Conservation (phyloP, 2,329 filamentous ascomycete species). For the Ascomycota sp. region DNA sequence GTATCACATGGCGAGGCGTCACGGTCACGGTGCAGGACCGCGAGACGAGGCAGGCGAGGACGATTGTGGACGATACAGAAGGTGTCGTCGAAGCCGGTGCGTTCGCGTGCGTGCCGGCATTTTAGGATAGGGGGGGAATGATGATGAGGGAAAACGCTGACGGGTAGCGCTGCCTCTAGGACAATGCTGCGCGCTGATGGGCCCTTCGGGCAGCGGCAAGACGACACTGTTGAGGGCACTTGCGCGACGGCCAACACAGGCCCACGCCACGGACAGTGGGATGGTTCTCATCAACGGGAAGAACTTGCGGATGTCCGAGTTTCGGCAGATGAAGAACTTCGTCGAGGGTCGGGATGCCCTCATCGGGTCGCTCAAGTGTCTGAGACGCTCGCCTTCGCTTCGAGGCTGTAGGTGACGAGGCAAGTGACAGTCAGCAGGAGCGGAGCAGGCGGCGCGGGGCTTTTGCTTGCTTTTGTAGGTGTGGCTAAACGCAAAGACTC, state of each 20-base stretch:
- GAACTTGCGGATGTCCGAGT: slow-evolving; percentile 27
- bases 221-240: slow-evolving; percentile 69
- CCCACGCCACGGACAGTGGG: slow-evolving; percentile 17
- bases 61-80: not conserved
- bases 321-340: slow-evolving; percentile 50
- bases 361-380: slow-evolving; percentile 57
- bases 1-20: not conserved
- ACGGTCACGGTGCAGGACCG: not conserved
- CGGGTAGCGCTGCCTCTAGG: no score
- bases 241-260: slow-evolving; percentile 30
- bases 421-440: no score
- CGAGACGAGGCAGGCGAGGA: not conserved
- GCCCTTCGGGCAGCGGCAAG: slow-evolving; percentile 54
- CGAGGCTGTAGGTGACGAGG: slow-evolving; percentile 41
- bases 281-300: slow-evolving; percentile 43
- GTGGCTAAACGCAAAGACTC: no score
- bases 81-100: not conserved
- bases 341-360: slow-evolving; percentile 80
- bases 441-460: no score
- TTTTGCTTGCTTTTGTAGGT: no score
- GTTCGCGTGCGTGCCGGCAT: not conserved
- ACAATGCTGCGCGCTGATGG: slow-evolving; percentile 50
- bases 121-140: not conserved
- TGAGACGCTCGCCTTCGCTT: slow-evolving; percentile 63
- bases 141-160: not conserved